Evolutionary conservation across 495 filamentous ascomycete species (phyloP), one percentile per base, ranked within the genome.

Genomic region (Apodospora peruviana): DNA sequence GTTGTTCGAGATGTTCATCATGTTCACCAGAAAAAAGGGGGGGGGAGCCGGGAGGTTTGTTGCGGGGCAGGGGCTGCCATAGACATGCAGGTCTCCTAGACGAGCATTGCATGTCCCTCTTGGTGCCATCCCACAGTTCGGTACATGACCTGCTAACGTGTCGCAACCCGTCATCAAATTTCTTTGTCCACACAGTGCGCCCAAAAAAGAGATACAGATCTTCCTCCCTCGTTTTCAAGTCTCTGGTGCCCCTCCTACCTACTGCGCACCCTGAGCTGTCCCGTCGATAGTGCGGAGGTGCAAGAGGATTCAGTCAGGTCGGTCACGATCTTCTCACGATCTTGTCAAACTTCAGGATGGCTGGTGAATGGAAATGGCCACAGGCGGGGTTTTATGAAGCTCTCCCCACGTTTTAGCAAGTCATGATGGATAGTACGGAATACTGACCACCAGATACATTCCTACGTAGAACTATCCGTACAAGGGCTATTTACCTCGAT

Each of bases 11-110:
- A 51, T 51, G 41, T 32, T 32, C n/a, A n/a, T n/a, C n/a, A n/a
- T n/a, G n/a, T n/a, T n/a, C n/a, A 22, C 32, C 20, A 51, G n/a
- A 23, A 38, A 16, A 40, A 47, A 47, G 50, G 45, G 46, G 50
- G 49, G 43, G 44, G 23, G 12, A 22, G 23, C 41, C 41, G 11
- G 46, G 40, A 14, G 37, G 23, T 41, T 24, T 29, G 43, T 44
- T 52, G 58, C 56, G 56, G 59, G 59, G 59, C 59, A 56, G 46
- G 25, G 48, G 42, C 36, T 17, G 34, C 32, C 25, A 21, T 51
- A 51, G 23, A 19, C 16, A 20, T n/a, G 1, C 20, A 51, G 3
- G 48, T 51, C 20, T 16, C 48, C 20, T 25, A 17, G 20, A 12
- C 3, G n/a, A 7, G 2, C 24, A 24, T 18, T 29, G 36, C 20